These are phyloP conservation scores for Kurtzmaniella natalensis DNA, from an alignment of 1,139 yeast species.

Conservation along the genomic window DNA sequence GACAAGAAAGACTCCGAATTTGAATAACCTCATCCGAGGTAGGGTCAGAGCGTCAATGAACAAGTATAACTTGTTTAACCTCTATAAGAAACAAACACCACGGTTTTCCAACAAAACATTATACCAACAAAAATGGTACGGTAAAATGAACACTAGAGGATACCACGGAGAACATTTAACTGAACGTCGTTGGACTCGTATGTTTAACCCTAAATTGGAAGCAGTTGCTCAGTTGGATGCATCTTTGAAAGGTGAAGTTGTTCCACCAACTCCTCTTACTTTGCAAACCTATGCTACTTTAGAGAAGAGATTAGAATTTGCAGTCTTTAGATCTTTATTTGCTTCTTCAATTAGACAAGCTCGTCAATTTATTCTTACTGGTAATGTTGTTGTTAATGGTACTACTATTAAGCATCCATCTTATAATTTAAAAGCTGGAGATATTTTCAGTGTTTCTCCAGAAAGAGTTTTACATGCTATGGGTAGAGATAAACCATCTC, in stretches of 20 bases:
- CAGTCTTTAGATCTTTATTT: slow-evolving; percentile 86
- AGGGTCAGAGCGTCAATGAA: slow-evolving; percentile 89
- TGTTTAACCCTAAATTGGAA: slow-evolving; percentile 69
- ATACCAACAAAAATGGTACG: slow-evolving; percentile 87
- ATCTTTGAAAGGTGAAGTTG: slow-evolving; percentile 57
- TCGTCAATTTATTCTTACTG: slow-evolving; percentile 77
- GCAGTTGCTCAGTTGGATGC: slow-evolving; percentile 86
- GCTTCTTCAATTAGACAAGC: slow-evolving; percentile 95
- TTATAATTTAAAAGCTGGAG: slow-evolving; percentile 77
- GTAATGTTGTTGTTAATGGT: slow-evolving; percentile 85
- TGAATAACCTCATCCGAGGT: slow-evolving; percentile 62
- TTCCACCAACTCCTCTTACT: slow-evolving; percentile 70
- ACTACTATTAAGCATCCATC: slow-evolving; percentile 74
- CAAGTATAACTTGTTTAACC: slow-evolving; percentile 85
- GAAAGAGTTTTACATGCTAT: slow-evolving; percentile 81
- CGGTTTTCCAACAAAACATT: slow-evolving; percentile 55
- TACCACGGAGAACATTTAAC: slow-evolving; percentile 95
- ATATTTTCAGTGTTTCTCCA: slow-evolving; percentile 80
- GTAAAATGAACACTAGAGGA: slow-evolving; percentile 89
- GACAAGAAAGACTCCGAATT: slow-evolving; percentile 60
- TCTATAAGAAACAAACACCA: slow-evolving; percentile 62
- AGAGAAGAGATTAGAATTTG: slow-evolving; percentile 86
- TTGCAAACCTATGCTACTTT: slow-evolving; percentile 85
- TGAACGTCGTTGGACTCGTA: slow-evolving; percentile 73
- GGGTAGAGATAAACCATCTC: slow-evolving; percentile 78